Conservation (phyloP, 495 filamentous ascomycete genomes). For the Daldinia bambusicola region DNA sequence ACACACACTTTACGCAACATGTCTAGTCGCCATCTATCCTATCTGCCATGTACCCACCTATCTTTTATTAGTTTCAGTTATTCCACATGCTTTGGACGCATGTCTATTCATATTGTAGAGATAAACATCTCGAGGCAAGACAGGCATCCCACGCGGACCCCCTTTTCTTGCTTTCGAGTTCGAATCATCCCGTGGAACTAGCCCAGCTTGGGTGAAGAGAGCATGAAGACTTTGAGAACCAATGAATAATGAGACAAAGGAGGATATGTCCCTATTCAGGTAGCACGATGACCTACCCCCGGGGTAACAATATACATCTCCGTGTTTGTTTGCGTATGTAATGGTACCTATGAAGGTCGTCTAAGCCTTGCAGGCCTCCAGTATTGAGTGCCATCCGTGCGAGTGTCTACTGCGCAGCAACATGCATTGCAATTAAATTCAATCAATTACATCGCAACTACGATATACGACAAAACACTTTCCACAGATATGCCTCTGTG, state of each 20-base stretch:
- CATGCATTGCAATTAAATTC: conserved; percentile 16
- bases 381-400: conserved; percentile 30
- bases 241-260: conserved; percentile 16
- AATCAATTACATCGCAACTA: conserved; percentile 26
- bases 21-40: conserved; percentile 29
- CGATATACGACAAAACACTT: conserved; percentile 16
- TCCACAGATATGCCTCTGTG: conserved; percentile 10
- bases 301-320: conserved; percentile 30
- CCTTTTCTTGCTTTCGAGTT: conserved; percentile 31
- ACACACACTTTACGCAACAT: conserved; percentile 25
- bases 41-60: conserved; percentile 40
- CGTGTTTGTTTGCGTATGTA: conserved; percentile 15
- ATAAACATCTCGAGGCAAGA: conserved; percentile 38
- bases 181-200: conserved; percentile 31
- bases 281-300: conserved; percentile 27
- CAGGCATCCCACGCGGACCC: conserved; percentile 44
- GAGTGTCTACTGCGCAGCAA: conserved; percentile 24
- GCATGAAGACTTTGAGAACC: conserved; percentile 12
- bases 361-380: conserved; percentile 38
- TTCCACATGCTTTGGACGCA: conserved; percentile 44
- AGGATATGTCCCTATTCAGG: conserved; percentile 29
- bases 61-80: conserved; percentile 42
- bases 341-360: conserved; percentile 23
- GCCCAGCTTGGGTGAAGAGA: conserved; percentile 14
- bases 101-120: conserved; percentile 39